Evolutionary conservation across 2,329 filamentous ascomycete species (phyloP), one percentile per base, ranked within the genome.

Genomic region (Zymoseptoria pseudotritici): DNA sequence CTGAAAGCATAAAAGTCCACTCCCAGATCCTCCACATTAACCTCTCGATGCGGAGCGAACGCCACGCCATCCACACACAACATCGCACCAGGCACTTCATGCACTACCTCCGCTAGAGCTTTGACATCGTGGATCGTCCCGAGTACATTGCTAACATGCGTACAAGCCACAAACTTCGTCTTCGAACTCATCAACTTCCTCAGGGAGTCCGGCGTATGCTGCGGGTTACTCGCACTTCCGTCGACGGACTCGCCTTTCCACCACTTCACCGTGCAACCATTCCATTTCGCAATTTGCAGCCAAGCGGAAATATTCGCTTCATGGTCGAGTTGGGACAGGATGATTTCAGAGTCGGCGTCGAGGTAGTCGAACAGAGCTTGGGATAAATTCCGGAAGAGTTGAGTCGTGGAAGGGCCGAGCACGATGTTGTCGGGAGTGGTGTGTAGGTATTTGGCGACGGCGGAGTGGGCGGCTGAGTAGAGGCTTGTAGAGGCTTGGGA

Each of bases 1-100:
- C 82, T 86, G 70, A 92, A 90, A n/a, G 80, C 69, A 72, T 92
- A 93, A 66, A 91, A 86, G 70, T 93, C 89, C 0, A 88, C 86
- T 0, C 82, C 88, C 0, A 90, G 77, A 0, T 76, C 83, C 63
- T 83, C 79, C 4, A 92, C 86, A 70, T 93, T 86, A 10, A 93
- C 74, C 7, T 77, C 77, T 4, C 88, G 79, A 71, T 93, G 89
- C 0, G 89, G 89, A 0, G 89, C 88, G 68, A 85, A 90, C 3
- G 88, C 86, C 0, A 92, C 89, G 2, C 85, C 89, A 73, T 93
- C 90, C 5, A 92, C 87, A 64, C 82, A 86, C 1, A 92, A 75
- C 1, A 91, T 72, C 1, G 87, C 83, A 0, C 79, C 76, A 0
- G 81, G 82, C 22, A 78, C 70, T 21, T 66, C 64, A 62, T 82